Conservation (phyloP, 371 early-diverging fungal species). For the Mortierella sp. region DNA sequence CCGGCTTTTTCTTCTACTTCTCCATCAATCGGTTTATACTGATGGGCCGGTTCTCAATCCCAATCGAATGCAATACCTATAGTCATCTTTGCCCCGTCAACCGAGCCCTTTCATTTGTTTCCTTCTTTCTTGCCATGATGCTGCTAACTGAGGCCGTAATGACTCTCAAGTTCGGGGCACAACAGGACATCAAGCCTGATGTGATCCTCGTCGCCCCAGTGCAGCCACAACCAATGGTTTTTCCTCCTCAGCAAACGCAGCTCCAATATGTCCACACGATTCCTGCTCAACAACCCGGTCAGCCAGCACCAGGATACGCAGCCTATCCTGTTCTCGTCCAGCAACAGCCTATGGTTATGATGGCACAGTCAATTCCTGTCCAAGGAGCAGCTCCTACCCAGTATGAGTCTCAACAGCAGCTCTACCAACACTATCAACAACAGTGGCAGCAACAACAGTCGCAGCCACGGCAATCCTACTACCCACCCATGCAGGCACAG, state of each 20-base stretch:
- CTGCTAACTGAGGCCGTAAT: slow-evolving; percentile 3
- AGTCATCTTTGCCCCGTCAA: too few species aligned
- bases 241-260: slow-evolving; percentile 9
- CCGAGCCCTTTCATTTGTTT: not conserved
- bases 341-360: not conserved
- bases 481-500: not conserved
- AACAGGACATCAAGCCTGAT: not conserved
- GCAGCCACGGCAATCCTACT: not conserved
- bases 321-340: slow-evolving; percentile 1
- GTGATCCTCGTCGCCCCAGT: not conserved
- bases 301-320: slow-evolving; percentile 2
- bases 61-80: too few species aligned
- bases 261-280: not conserved
- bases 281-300: not conserved
- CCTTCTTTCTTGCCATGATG: not conserved
- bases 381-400: slow-evolving; percentile 1
- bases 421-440: slow-evolving; percentile 1
- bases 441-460: not conserved
- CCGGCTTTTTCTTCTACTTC: slow-evolving; percentile 11
- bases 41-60: too few species aligned
- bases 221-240: not conserved
- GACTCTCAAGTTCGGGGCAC: slow-evolving; percentile 4
- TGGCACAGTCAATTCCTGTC: not conserved
- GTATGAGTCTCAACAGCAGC: slow-evolving; percentile 18
- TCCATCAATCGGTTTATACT: not conserved